Base-by-base conservation (phyloP, 73 alveolate species). In the Paramecium sonneborni region DNA sequence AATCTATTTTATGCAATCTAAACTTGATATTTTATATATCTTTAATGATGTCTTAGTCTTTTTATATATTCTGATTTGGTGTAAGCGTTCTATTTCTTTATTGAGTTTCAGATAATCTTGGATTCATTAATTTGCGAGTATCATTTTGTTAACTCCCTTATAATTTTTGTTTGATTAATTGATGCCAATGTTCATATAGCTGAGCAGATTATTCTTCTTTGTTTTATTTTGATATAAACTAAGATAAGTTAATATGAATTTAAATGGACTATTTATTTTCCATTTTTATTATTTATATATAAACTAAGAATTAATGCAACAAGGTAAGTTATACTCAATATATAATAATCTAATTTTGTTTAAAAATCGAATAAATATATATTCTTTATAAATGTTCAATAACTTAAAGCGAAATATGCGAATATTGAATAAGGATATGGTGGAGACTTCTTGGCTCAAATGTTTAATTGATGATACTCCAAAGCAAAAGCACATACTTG, bases 381-480 rank as follows among this genome's bases (percentile, higher is more conserved):
- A 18, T 52, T 52, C 68, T 23, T 5, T 62, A 62, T 26, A 0
- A 62, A 72, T 72, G 86, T 72, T 72, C 32, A 72, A 72, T 11
- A 72, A 72, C 57, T 21, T 72, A 3, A 72, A 32, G 44, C 38
- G 86, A 41, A 72, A 38, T n/a, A 20, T 72, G 44, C 7, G 32
- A 37, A 72, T 72, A 23, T 28, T 72, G 38, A 72, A 72, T 72
- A 72, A 72, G 57, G 86, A 72, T 35, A 37, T n/a, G 57, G 57
- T 72, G 32, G 86, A 72, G 26, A 72, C 86, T 28, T 32, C 86
- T 34, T 72, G 86, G 86, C 86, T 72, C 32, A 72, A 72, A 72
- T 72, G 86, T 72, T 38, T 72, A 35, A 34, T 72, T 28, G 86
- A 72, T 38, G 86, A 72, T 72, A 72, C 20, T 37, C 86, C 86